Evolutionary conservation across 345 rosid genomes (phyloP), one percentile per base, ranked within the genome.

Genomic region (Melaleuca alternifolia): DNA sequence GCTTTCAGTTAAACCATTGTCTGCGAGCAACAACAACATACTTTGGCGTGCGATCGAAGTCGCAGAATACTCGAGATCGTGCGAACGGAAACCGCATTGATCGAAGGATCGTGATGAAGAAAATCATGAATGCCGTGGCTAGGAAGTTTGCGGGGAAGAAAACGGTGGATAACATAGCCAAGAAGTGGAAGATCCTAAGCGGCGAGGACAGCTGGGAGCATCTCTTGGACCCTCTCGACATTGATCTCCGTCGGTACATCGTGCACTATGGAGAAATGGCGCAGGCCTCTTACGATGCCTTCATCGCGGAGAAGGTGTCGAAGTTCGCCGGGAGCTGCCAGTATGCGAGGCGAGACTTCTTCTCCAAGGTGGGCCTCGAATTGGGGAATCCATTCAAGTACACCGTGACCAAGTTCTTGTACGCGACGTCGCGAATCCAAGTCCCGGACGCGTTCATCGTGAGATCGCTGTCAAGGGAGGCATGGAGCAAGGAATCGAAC

Each of bases 191-290:
- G 89, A 83, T 88, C 52, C 91, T 96, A 33, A 95, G 96, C 54
- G 99, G 98, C 24, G 90, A 90, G 86, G 86, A 89, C 53, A 65
- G 90, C 46, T 97, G 99, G 98, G 91, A 90, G 30, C 89, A 88
- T 48, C 87, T 94, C 54, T 54, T 95, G 84, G 94, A 94, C 30
- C 99, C 99, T 71, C 92, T 95, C 12, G 94, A 97, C 87, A 81
- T 89, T 51, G 96, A 93, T 90, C 98, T 97, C 87, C 93, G 99
- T 6, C 87, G 89, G 37, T 92, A 91, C 87, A 88, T 95, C 14
- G 87, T 95, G 87, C 98, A 94, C 87, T 95, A 95, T 28, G 99
- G 99, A 0, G 97, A 97, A 88, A 95, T 95, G 96, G 96, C 95
- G 56, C 96, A 95, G 54, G 94, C 98, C 15, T 51, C 97, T 24